Percentiles rank a stretch among this genome's conserved stretches.
Conservation (phyloP, 2,329 filamentous ascomycete species). For the Pseudocercospora musae region DNA sequence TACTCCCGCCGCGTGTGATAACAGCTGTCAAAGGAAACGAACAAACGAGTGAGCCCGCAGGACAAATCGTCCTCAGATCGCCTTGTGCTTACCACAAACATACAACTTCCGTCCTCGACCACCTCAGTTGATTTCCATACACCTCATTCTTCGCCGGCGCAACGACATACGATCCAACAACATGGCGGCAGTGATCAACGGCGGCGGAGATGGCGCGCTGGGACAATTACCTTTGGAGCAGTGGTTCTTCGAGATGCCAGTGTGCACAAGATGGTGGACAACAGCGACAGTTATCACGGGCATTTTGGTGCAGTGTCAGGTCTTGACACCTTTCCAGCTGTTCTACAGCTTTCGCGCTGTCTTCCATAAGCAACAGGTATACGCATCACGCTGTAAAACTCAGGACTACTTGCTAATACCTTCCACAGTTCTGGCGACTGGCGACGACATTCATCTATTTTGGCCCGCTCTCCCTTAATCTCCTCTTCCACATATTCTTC, state of each 20-base stretch:
- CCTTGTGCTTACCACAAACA: background rate
- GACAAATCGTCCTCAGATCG: background rate
- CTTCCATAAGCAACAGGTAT: slow-evolving; percentile 85
- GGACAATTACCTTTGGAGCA: slow-evolving; percentile 78
- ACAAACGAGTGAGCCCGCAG: background rate
- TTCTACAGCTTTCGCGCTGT: slow-evolving; percentile 96
- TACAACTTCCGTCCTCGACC: background rate
- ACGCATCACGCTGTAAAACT: slow-evolving; percentile 24
- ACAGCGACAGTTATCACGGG: slow-evolving; percentile 85
- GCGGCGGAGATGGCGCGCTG: slow-evolving; percentile 40
- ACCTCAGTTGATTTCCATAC: background rate
- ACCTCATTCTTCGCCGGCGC: background rate
- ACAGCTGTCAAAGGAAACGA: slow-evolving; percentile 3
- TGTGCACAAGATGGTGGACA: slow-evolving; percentile 96
- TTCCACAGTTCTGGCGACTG: slow-evolving; percentile 87
- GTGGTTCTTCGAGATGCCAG: slow-evolving; percentile 99
- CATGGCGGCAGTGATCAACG: slow-evolving; percentile 45
- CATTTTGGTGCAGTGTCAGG: slow-evolving; percentile 85
- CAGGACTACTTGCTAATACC: background rate
- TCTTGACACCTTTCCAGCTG: slow-evolving; percentile 88
- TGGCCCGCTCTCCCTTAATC: slow-evolving; percentile 86
- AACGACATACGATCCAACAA: slow-evolving; percentile 29
- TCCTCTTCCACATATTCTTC: slow-evolving; percentile 98
- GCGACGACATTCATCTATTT: slow-evolving; percentile 97
- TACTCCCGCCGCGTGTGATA: slow-evolving; percentile 2